Conservation (phyloP, 2,329 filamentous ascomycete species). For the Hymenoscyphus repandus region DNA sequence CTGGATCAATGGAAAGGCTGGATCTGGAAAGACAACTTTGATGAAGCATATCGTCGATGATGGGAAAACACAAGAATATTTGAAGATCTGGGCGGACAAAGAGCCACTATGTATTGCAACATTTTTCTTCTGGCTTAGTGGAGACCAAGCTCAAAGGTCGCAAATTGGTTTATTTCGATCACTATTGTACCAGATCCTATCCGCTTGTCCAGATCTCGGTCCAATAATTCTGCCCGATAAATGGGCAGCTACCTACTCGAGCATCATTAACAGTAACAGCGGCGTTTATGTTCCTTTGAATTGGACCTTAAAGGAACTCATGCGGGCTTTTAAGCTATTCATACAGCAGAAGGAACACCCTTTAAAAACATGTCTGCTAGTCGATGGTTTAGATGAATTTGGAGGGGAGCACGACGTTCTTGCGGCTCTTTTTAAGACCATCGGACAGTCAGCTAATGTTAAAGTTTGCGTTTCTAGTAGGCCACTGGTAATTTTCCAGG, state of each 20-base stretch:
- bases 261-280: too few species aligned
- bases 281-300: too few species aligned
- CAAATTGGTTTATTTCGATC: neutral
- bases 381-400: neutral
- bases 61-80: neutral
- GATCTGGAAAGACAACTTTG: constrained; percentile 43
- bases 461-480: constrained; percentile 11
- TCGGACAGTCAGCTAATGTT: neutral
- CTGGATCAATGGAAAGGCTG: constrained; percentile 39
- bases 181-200: neutral
- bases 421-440: neutral
- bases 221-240: neutral
- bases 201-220: neutral
- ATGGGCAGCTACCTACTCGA: too few species aligned
- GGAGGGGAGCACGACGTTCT: neutral
- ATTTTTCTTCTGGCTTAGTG: neutral
- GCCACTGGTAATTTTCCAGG: constrained; percentile 5
- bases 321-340: neutral
- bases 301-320: neutral
- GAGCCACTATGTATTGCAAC: neutral
- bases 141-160: neutral
- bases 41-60: constrained; percentile 32
- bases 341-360: neutral
- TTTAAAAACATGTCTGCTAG: constrained; percentile 2
- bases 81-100: neutral